Evolutionary conservation across 768 basidiomycete genomes (phyloP).

Genomic region (Rhizopogon roseolus): DNA sequence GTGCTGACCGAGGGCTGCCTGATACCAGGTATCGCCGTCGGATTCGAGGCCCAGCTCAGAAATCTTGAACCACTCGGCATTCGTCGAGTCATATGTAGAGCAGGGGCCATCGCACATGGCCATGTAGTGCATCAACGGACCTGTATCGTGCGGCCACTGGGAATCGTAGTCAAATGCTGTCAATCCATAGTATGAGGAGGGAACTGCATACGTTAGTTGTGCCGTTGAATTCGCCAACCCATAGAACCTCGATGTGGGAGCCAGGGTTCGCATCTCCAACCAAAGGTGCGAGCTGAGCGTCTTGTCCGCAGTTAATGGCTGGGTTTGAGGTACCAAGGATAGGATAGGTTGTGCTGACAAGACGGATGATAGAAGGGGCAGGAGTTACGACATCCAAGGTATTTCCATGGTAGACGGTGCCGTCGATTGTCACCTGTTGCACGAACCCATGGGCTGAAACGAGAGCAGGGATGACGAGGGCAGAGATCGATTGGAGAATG

Average conservation of each 20-base stretch:
- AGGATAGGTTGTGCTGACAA: conserved; percentile 38
- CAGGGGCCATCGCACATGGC: conserved; percentile 55
- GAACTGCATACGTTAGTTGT: conserved; percentile 22
- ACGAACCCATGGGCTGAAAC: conserved; percentile 30
- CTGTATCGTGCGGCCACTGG: conserved; percentile 53
- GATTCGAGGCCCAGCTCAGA: conserved; percentile 41
- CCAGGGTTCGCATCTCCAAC: conserved; percentile 59
- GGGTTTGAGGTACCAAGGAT: conserved; percentile 56
- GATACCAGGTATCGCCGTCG: conserved; percentile 39
- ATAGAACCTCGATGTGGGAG: conserved; percentile 45
- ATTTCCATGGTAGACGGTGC: conserved; percentile 24
- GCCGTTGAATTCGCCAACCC: conserved; percentile 42
- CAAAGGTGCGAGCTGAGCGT: conserved; percentile 44
- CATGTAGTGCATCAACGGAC: conserved; percentile 74
- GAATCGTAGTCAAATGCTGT: neutral
- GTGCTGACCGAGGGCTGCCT: conserved; percentile 43
- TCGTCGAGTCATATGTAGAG: conserved; percentile 49
- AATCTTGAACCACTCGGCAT: conserved; percentile 74
- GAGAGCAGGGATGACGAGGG: conserved; percentile 11
- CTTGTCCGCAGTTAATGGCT: conserved; percentile 54
- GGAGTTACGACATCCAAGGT: conserved; percentile 25
- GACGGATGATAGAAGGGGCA: conserved; percentile 38
- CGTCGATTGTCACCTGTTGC: conserved; percentile 24
- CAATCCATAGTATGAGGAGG: neutral
- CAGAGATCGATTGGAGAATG: conserved; percentile 4